These are phyloP conservation scores for Podosphaera aphanis DNA, from an alignment of 2,329 filamentous ascomycete species.

Conservation along the genomic window DNA sequence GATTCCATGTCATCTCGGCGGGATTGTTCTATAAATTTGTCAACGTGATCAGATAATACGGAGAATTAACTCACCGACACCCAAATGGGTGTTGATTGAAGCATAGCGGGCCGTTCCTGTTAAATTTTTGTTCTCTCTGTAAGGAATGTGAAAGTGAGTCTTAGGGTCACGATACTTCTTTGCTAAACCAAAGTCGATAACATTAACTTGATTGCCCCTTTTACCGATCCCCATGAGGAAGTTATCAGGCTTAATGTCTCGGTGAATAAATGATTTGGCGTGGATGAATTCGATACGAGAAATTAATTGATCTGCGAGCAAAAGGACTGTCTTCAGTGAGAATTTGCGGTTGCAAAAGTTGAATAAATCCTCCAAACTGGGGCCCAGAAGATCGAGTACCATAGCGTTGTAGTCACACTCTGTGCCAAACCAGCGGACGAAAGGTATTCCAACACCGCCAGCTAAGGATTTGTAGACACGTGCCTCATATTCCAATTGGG, in stretches of 20 bases:
- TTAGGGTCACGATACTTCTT: constrained; percentile 99
- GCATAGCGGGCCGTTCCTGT: constrained; percentile 97
- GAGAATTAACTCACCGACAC: constrained; percentile 42
- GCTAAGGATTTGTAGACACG: constrained; percentile 79
- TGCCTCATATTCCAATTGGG: constrained; percentile 95
- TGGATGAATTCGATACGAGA: constrained; percentile 99
- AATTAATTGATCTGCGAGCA: constrained; percentile 93
- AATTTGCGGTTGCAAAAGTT: constrained; percentile 99
- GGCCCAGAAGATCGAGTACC: constrained; percentile 91
- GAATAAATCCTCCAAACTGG: constrained; percentile 92
- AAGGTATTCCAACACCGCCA: constrained; percentile 90
- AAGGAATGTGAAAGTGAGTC: constrained; percentile 98
- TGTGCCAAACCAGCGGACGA: constrained; percentile 97
- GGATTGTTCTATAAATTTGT: constrained; percentile 54
- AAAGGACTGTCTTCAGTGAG: constrained; percentile 89
- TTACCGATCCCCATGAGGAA: constrained; percentile 99
- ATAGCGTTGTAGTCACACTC: constrained; percentile 99
- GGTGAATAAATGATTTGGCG: constrained; percentile 97
- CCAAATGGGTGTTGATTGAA: constrained; percentile 94
- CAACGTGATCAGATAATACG: constrained; percentile 6
- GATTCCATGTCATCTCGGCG: constrained; percentile 99
- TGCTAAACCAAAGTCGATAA: constrained; percentile 94
- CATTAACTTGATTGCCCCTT: constrained; percentile 97
- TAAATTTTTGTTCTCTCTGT: constrained; percentile 99
- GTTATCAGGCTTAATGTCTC: constrained; percentile 99